Evolutionary conservation across 805 yeast genomes (phyloP), one percentile per base, ranked within the genome.

Genomic region (Metschnikowia hibisci): DNA sequence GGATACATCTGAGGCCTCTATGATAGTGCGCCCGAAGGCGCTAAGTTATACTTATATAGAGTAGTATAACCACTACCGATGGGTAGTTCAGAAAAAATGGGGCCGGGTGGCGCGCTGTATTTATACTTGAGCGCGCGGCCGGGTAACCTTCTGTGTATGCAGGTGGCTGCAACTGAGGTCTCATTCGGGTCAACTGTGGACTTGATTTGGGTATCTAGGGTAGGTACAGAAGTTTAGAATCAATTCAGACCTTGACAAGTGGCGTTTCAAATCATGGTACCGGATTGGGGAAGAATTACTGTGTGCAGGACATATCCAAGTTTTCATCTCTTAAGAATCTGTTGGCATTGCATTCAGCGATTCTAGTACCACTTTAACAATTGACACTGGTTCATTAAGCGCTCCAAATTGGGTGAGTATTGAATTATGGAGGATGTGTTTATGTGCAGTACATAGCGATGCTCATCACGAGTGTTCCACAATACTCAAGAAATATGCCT

Each of bases 61-160:
- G 78, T 80, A 81, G 86, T 78, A 80, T 80, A 81, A 80, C 86
- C 86, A 78, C 87, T 81, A 81, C 87, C 79, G 84, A 81, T 81
- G 86, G 71, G 76, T 50, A 45, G 41, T 20, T 30, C 23, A 26
- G 14, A 44, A 49, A 40, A 22, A 12, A 9, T 15, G 53, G 53
- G 22, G 42, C 42, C 29, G 47, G 49, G 46, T 29, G 23, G 38
- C 44, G 46, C 47, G 44, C 44, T 35, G 39, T 18, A 23, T 42
- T 42, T 51, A 51, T 51, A 51, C 41, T 34, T 32, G 15, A 9
- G 6, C 9, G 6, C 26, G 6, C n/a, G n/a, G 4, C 35, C 55
- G 55, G 55, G 55, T 51, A 51, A 51, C 46, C 30, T 11, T 7
- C 2, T 2, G 4, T 3, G n/a, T 42, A 27, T 50, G 42, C 53